Evolutionary conservation across 1,284 basidiomycete species (phyloP).

Genomic region (Wolfiporia cocos): DNA sequence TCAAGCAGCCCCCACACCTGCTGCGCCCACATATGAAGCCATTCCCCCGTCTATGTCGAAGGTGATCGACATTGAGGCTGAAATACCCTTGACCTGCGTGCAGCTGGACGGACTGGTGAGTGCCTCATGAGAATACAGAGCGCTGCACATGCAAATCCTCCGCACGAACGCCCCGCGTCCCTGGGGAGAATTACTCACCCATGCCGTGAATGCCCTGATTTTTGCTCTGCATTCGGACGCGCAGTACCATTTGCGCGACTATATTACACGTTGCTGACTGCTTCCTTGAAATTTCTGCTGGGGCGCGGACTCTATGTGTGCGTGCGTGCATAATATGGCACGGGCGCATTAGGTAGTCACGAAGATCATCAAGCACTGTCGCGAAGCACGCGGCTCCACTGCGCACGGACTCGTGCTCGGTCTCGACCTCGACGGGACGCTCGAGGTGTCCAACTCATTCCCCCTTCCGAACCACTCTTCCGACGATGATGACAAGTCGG

Average conservation of each 20-base stretch:
- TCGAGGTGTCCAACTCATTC: conserved; percentile 93
- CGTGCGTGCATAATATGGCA: too few relatives aligned
- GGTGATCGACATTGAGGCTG: conserved; percentile 85
- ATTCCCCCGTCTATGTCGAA: conserved; percentile 89
- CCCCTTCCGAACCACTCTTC: conserved; percentile 68
- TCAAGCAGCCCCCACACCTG: conserved; percentile 48
- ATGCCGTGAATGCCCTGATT: too few relatives aligned
- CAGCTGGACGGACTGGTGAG: conserved; percentile 84
- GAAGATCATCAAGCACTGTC: conserved; percentile 88
- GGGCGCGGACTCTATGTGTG: conserved; percentile 3
- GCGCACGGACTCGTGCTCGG: conserved; percentile 86
- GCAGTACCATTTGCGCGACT: too few relatives aligned
- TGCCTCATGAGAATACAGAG: too few relatives aligned
- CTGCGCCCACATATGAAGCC: conserved; percentile 65
- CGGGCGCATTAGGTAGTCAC: conserved; percentile 64
- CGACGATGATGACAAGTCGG: conserved; percentile 76
- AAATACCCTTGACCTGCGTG: conserved; percentile 72
- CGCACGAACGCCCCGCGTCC: too few relatives aligned
- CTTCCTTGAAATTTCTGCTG: conserved; percentile 1
- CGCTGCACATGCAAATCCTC: too few relatives aligned
- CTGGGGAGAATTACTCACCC: too few relatives aligned
- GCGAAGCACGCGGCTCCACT: conserved; percentile 58
- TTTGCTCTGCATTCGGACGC: too few relatives aligned
- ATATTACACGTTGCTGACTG: not conserved
- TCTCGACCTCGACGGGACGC: conserved; percentile 85